Base-by-base conservation (phyloP, 2,329 filamentous ascomycete species). In the Fusarium sp. region DNA sequence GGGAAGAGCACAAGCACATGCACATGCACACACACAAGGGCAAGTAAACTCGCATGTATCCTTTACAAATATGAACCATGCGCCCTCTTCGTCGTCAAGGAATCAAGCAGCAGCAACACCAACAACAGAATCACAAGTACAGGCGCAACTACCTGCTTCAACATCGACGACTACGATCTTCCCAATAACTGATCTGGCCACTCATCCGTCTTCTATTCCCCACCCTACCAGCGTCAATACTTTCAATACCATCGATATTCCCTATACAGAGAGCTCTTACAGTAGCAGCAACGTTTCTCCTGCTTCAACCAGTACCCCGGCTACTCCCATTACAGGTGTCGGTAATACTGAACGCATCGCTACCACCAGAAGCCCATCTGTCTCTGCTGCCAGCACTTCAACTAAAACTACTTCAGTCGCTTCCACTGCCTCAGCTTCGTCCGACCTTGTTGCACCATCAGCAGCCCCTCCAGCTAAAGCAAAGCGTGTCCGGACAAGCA, bases 401-500 rank as follows among this genome's bases (percentile, higher is more conserved):
- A 42, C 60, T 35, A 56, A 52, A n/a, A 27, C 60, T 16, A 25
- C 59, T 42, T 55, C 65, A 33, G 39, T 57, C 33, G 39, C 39
- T 38, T 58, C 55, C 25, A 37, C 64, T 39, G 19, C 48, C 38
- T 49, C 65, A 45, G 64, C 45, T 42, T 62, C 61, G 21, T 59
- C 62, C n/a, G 54, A 57, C 48, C 41, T 42, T 60, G 60, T 59
- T 18, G 57, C 45, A 29, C 41, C 62, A 23, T 39, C 63, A 39
- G 25, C 69, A 44, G 27, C 71, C 21, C 54, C 59, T 19, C 59
- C 63, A 39, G 29, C 48, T 37, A 77, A 72, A 45, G 51, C 78
- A 39, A 87, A 84, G 76, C 83, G 86, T 58, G 82, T 82, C 19
- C 83, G 88, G 60, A 86, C 83, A 33, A 90, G 88, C 78, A 87